phyloP scores from a whole-genome alignment of 495 filamentous ascomycete genomes.

The Hypoxylon fuscum region DNA sequence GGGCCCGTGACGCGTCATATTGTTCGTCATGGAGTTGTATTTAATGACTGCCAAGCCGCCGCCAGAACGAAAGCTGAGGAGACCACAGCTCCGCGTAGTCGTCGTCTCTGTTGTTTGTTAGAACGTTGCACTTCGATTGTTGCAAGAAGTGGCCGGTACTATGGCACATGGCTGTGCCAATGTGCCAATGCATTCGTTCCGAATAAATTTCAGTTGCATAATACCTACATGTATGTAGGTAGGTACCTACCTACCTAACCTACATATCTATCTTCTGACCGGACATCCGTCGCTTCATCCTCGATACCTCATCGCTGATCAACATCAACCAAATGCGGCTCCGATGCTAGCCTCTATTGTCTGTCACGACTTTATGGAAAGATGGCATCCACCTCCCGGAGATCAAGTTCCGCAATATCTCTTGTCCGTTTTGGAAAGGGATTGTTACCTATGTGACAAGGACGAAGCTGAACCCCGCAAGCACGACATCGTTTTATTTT shows the following conservation, averaged over 20 bases:
- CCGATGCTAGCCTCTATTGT: neutral
- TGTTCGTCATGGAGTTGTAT: constrained; percentile 1
- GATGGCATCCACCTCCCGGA: too few relatives aligned
- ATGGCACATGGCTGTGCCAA: too few relatives aligned
- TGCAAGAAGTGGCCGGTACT: too few relatives aligned
- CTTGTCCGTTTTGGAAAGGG: neutral
- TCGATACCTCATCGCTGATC: neutral
- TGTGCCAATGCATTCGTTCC: too few relatives aligned
- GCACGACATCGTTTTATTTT: constrained; percentile 26
- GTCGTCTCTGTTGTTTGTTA: too few relatives aligned
- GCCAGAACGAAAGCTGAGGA: neutral
- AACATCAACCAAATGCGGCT: constrained; percentile 2
- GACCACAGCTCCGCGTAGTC: neutral
- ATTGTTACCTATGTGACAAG: constrained; percentile 3
- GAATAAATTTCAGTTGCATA: too few relatives aligned
- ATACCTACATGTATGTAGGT: too few relatives aligned
- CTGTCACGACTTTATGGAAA: too few relatives aligned
- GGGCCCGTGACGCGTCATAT: constrained; percentile 4
- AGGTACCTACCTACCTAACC: too few relatives aligned
- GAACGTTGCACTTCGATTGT: too few relatives aligned
- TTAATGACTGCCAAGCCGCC: neutral
- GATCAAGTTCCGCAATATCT: constrained; percentile 19
- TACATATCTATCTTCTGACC: too few relatives aligned
- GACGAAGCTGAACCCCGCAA: constrained; percentile 4
- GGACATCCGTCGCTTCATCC: too few relatives aligned